Conservation (phyloP, 2,329 filamentous ascomycete species). For the Aspergillus quadricinctus region DNA sequence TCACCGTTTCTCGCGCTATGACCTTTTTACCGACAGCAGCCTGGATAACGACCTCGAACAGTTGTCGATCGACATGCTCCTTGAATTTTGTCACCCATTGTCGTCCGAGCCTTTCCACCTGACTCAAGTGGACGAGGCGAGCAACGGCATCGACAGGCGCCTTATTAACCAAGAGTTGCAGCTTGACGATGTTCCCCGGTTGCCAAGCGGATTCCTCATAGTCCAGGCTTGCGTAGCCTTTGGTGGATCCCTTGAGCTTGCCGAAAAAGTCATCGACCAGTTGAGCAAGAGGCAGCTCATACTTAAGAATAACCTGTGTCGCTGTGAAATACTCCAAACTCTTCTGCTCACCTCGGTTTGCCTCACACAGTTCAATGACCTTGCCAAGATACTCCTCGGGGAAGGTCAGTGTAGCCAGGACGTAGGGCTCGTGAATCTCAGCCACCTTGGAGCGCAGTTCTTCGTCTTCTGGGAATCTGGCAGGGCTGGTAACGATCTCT, state of each 20-base stretch:
- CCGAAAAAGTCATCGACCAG: constrained; percentile 97
- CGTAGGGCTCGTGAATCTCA: constrained; percentile 69
- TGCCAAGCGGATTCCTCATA: constrained; percentile 95
- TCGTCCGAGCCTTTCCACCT: constrained; percentile 74
- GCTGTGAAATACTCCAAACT: constrained; percentile 87
- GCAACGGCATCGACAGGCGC: constrained; percentile 88
- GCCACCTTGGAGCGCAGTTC: constrained; percentile 50
- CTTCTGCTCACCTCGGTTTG: constrained; percentile 80
- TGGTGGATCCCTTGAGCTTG: constrained; percentile 87
- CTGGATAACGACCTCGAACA: constrained; percentile 97
- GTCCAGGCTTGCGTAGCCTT: constrained; percentile 92
- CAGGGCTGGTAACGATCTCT: constrained; percentile 76
- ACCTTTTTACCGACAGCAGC: constrained; percentile 78
- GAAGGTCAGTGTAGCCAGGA: constrained; percentile 79
- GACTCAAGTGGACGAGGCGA: constrained; percentile 79
- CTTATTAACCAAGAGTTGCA: constrained; percentile 92
- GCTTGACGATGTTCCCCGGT: constrained; percentile 73
- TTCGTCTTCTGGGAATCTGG: constrained; percentile 77
- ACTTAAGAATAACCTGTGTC: constrained; percentile 90
- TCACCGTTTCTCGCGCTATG: constrained; percentile 88
- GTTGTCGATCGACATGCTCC: constrained; percentile 90
- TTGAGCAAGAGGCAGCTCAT: constrained; percentile 80
- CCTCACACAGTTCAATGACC: constrained; percentile 91
- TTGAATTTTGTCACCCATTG: constrained; percentile 96
- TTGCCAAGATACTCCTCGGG: constrained; percentile 92